Conservation (phyloP, 331 rosid genomes). For the Malus hybrid region DNA sequence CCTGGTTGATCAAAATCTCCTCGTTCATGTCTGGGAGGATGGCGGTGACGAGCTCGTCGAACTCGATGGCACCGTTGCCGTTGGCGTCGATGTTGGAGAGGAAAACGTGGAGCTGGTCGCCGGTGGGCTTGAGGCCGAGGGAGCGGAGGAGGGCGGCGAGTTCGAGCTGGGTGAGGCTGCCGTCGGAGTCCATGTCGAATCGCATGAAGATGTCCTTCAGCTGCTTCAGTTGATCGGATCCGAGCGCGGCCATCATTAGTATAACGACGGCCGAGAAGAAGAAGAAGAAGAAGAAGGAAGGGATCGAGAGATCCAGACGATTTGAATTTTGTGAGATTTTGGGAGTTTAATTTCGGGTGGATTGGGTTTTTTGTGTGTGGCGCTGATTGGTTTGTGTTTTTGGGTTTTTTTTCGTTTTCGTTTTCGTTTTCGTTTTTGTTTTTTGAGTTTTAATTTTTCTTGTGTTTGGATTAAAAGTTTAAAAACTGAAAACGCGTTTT, state of each 20-base stretch:
- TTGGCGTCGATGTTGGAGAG: constrained; percentile 69
- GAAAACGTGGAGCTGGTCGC: constrained; percentile 58
- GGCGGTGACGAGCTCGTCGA: constrained; percentile 60
- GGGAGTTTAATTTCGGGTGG: not conserved
- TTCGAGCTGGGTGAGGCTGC: constrained; percentile 89
- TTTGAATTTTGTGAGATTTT: not conserved
- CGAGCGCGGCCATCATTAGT: constrained; percentile 18
- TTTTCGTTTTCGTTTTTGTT: too few relatives aligned
- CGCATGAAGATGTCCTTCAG: constrained; percentile 74
- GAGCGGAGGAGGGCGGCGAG: constrained; percentile 91
- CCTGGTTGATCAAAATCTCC: constrained; percentile 58
- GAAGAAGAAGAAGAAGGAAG: not conserved
- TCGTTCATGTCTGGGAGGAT: constrained; percentile 55
- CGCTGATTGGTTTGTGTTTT: not conserved
- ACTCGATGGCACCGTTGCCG: constrained; percentile 72
- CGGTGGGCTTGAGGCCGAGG: constrained; percentile 77
- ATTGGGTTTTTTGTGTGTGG: not conserved
- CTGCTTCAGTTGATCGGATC: constrained; percentile 55
- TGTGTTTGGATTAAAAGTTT: not conserved
- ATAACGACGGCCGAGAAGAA: not conserved
- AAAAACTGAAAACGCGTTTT: not conserved
- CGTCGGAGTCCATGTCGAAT: constrained; percentile 93
- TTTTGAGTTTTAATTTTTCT: not conserved
- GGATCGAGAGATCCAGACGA: not conserved
- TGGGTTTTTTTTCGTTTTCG: not conserved